Conservation (phyloP, 2,329 filamentous ascomycete species). For the Neofusicoccum umdonicola region DNA sequence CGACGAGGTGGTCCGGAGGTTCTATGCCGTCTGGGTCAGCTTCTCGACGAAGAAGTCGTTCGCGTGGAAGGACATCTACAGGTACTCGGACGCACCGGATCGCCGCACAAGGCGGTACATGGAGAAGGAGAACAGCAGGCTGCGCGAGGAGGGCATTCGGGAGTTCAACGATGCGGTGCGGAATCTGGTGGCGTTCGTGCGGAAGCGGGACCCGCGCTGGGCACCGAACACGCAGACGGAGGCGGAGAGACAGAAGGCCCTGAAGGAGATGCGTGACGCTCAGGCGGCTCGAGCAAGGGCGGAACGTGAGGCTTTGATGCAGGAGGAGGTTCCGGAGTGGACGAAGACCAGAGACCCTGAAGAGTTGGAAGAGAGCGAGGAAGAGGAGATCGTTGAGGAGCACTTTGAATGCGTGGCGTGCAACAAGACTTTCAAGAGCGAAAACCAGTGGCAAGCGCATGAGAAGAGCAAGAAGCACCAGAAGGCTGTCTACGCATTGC, state of each 20-base stretch:
- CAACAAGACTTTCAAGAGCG: conserved; percentile 74
- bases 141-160: conserved; percentile 75
- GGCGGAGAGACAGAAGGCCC: conserved; percentile 72
- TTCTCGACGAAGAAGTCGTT: conserved; percentile 87
- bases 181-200: conserved; percentile 80
- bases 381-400: conserved; percentile 50
- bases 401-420: conserved; percentile 64
- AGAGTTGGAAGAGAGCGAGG: conserved; percentile 52
- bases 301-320: conserved; percentile 72
- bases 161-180: conserved; percentile 93
- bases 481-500: conserved; percentile 79
- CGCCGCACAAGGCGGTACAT: conserved; percentile 77
- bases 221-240: conserved; percentile 74
- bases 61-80: conserved; percentile 83
- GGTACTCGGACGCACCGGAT: conserved; percentile 82
- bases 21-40: conserved; percentile 76
- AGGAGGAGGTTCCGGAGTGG: conserved; percentile 72
- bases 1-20: conserved; percentile 72
- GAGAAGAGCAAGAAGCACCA: conserved; percentile 96
- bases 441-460: conserved; percentile 86
- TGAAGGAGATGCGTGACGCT: conserved; percentile 75
- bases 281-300: conserved; percentile 82
- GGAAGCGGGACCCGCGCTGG: conserved; percentile 87
- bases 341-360: conserved; percentile 58
- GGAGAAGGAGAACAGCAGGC: conserved; percentile 90